phyloP scores from a whole-genome alignment of 805 yeast species.

The Metschnikowia cubensis region DNA sequence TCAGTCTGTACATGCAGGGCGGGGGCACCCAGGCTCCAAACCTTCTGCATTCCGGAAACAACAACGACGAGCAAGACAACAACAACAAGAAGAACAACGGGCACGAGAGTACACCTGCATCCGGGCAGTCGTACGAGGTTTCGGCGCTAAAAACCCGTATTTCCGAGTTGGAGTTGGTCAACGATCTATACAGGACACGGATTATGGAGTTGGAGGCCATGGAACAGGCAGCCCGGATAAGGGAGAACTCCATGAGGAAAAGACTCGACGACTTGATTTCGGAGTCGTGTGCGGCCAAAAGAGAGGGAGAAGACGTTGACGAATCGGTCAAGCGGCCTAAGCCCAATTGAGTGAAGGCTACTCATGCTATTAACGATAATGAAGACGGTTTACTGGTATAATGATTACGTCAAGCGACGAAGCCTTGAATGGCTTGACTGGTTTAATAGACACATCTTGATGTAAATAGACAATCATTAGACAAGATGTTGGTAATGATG shows the following conservation, averaged over 20 bases:
- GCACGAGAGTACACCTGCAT: conserved; percentile 7
- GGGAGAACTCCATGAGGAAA: conserved; percentile 46
- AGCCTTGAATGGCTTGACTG: no score
- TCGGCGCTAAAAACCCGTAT: conserved; percentile 65
- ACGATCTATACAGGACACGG: conserved; percentile 79
- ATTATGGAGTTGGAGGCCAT: conserved; percentile 76
- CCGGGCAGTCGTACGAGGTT: conserved; percentile 24
- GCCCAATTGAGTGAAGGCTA: background rate
- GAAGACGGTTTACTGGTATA: background rate
- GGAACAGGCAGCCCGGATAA: conserved; percentile 52
- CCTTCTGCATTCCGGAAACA: background rate
- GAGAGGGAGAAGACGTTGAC: conserved; percentile 11
- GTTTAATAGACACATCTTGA: no score
- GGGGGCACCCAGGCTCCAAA: background rate
- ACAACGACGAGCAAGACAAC: conserved; percentile 8
- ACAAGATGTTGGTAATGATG: no score
- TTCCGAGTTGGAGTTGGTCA: conserved; percentile 84
- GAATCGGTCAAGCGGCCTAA: conserved; percentile 12
- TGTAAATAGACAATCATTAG: no score
- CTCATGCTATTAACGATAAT: background rate
- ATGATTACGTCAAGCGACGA: no score
- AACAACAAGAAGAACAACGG: conserved; percentile 12
- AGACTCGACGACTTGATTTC: conserved; percentile 44
- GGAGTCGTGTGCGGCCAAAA: conserved; percentile 12
- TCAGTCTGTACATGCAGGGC: no score